Conservation (phyloP, 2,329 filamentous ascomycete species). For the Fusarium abutilonis region DNA sequence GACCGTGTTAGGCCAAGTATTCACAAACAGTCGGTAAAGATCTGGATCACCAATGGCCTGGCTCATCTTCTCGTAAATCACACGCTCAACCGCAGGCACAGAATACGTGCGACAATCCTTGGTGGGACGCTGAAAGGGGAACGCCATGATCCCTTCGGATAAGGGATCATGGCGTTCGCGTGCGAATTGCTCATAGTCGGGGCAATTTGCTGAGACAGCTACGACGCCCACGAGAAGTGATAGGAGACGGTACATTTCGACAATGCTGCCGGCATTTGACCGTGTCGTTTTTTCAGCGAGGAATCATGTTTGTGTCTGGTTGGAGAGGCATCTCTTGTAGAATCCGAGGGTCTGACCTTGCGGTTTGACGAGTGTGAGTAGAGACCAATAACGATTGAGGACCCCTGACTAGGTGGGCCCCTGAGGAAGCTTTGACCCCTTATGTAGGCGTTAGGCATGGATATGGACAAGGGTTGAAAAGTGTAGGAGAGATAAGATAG, state of each 20-base stretch:
- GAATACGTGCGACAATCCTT: conserved; percentile 83
- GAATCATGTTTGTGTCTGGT: conserved; percentile 13
- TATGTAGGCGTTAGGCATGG: background rate
- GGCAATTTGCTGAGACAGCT: conserved; percentile 46
- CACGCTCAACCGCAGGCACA: conserved; percentile 77
- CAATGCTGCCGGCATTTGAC: conserved; percentile 1
- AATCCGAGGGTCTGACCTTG: conserved; percentile 12
- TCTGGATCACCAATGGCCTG: conserved; percentile 78
- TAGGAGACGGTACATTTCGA: conserved; percentile 22
- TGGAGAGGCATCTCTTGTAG: background rate
- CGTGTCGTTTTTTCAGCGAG: conserved; percentile 5
- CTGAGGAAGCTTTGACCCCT: conserved; percentile 14
- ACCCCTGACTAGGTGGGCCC: conserved; percentile 25
- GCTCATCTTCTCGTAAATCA: conserved; percentile 74
- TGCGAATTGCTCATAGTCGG: conserved; percentile 51
- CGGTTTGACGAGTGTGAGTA: conserved; percentile 1
- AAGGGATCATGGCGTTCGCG: conserved; percentile 69
- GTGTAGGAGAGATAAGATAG: background rate
- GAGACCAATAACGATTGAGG: conserved; percentile 1
- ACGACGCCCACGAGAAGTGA: conserved; percentile 24
- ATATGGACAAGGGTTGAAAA: background rate
- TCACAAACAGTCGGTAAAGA: conserved; percentile 75
- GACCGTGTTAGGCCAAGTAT: conserved; percentile 78
- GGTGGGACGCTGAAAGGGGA: conserved; percentile 83
- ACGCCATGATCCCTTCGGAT: conserved; percentile 77